These are phyloP conservation scores for Westerdykella aurantiaca DNA, from an alignment of 2,329 filamentous ascomycete species.

Conservation along the genomic window DNA sequence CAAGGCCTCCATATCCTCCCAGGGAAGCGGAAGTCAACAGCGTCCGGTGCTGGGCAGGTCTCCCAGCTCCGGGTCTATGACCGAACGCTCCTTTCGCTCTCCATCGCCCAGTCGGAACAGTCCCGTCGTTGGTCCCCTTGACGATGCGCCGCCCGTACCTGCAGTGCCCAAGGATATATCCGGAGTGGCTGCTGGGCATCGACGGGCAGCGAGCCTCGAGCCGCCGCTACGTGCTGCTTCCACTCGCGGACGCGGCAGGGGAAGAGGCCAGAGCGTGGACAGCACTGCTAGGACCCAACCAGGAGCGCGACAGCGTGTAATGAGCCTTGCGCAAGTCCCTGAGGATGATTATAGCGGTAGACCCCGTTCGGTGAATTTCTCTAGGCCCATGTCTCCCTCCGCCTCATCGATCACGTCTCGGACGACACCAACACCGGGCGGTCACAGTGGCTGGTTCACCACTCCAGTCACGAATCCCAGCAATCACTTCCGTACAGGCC, in stretches of 20 bases:
- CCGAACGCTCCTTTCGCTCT: slow-evolving; percentile 78
- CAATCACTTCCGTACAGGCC: slow-evolving; percentile 22
- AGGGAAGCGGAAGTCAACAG: slow-evolving; percentile 46
- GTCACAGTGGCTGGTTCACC: slow-evolving; percentile 36
- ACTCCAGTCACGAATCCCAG: slow-evolving; percentile 32
- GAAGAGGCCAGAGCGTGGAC: slow-evolving; percentile 40
- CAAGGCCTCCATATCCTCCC: slow-evolving; percentile 67
- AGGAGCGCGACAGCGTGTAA: slow-evolving; percentile 23
- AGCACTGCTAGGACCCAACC: slow-evolving; percentile 18
- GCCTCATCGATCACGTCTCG: slow-evolving; percentile 23
- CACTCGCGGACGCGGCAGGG: slow-evolving; percentile 35
- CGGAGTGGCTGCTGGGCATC: slow-evolving; percentile 22
- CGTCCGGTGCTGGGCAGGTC: slow-evolving; percentile 33
- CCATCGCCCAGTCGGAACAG: slow-evolving; percentile 48
- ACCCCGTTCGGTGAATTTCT: slow-evolving; percentile 49
- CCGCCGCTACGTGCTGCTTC: slow-evolving; percentile 44
- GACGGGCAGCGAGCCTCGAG: slow-evolving; percentile 47
- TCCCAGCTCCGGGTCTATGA: slow-evolving; percentile 77
- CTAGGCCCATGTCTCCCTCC: slow-evolving; percentile 48
- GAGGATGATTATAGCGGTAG: slow-evolving; percentile 41
- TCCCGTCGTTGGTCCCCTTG: slow-evolving; percentile 14
- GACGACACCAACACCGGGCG: slow-evolving; percentile 7
- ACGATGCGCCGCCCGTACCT: slow-evolving; percentile 68
- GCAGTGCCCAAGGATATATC: slow-evolving; percentile 55
- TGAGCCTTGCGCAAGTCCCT: slow-evolving; percentile 39